These are phyloP conservation scores for Penicillium alfredii DNA, from an alignment of 495 filamentous ascomycete genomes.

Conservation along the genomic window DNA sequence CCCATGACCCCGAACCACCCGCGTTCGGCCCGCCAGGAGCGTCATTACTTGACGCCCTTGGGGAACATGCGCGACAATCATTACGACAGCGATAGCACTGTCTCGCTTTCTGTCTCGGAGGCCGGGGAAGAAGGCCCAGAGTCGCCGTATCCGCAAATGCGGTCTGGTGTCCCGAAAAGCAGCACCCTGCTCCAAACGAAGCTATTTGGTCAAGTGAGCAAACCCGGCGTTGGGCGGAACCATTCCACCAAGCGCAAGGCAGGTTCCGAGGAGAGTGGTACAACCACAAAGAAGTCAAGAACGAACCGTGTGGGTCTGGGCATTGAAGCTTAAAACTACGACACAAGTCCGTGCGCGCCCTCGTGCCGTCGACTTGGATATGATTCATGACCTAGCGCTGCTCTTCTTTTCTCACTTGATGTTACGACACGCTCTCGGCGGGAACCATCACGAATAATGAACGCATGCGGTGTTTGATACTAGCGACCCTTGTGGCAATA, in stretches of 20 bases:
- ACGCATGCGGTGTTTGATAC: slow-evolving; percentile 15
- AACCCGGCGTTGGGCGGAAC: slow-evolving; percentile 41
- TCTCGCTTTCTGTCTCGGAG: slow-evolving; percentile 70
- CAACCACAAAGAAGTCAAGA: slow-evolving; percentile 55
- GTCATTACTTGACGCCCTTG: slow-evolving; percentile 51
- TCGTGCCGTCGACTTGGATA: slow-evolving; percentile 8
- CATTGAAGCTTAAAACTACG: slow-evolving; percentile 42
- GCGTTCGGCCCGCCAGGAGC: slow-evolving; percentile 37
- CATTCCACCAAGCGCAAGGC: slow-evolving; percentile 53
- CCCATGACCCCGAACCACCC: slow-evolving; percentile 63
- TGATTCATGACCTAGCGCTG: slow-evolving; percentile 25
- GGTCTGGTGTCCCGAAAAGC: slow-evolving; percentile 30
- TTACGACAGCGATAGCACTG: slow-evolving; percentile 75
- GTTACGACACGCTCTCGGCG: slow-evolving; percentile 17
- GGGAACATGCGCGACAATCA: slow-evolving; percentile 45
- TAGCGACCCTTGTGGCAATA: slow-evolving; percentile 12
- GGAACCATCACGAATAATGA: slow-evolving; percentile 31
- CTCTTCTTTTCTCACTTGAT: slow-evolving; percentile 8
- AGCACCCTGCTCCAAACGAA: slow-evolving; percentile 54
- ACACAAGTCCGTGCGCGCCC: slow-evolving; percentile 4
- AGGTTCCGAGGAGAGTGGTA: slow-evolving; percentile 37
- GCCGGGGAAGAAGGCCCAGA: slow-evolving; percentile 45
- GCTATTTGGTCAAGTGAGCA: slow-evolving; percentile 62
- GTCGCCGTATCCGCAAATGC: slow-evolving; percentile 10
- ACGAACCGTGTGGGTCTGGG: slow-evolving; percentile 58